Base-by-base conservation (phyloP, 1,139 yeast species). In the Debaryomyces psychrophilus region DNA sequence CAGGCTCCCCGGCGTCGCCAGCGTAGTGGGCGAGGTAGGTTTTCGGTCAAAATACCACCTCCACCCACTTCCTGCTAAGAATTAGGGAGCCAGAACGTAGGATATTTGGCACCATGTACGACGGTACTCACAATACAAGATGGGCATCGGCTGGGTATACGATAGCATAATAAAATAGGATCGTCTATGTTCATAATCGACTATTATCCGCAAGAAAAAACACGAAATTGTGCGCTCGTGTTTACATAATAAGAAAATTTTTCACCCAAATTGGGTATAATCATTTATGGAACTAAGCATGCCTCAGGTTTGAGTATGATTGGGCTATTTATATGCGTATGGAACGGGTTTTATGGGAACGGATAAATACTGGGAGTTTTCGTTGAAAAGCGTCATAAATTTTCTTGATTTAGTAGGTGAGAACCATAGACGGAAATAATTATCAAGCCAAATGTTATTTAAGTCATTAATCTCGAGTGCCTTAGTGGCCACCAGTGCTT, bases 391-490 rank as follows among this genome's bases (percentile, higher is more conserved):
- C n/a, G 28, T 36, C 29, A 36, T 36, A 36, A 23, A 23, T 5
- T 18, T 36, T 9, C 25, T n/a, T 5, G 9, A 12, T 12, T n/a
- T 36, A 14, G 12, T 12, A 36, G 39, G 25, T 33, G 17, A 33
- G 26, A 18, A 22, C 29, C 14, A 15, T 37, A 26, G 40, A 26
- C 31, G 22, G 25, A 26, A 15, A 17, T 25, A 26, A 36, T 36
- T 12, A 36, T 23, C 8, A 11, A 28, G 15, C 14, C 31, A 31
- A 18, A 77, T 77, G 82, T 64, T 75, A 60, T 71, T 75, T 58
- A 69, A 66, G 49, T 65, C 62, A 45, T 50, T 69, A 41, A 49
- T 64, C 43, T 53, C 71, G 44, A 59, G 68, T 33, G 65, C 70
- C 17, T 51, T 72, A 48, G 64, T 61, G 46, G 56, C 59, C 31